Evolutionary conservation across 2,329 filamentous ascomycete species (phyloP), one percentile per base, ranked within the genome.

Genomic region (Periconia sp.): DNA sequence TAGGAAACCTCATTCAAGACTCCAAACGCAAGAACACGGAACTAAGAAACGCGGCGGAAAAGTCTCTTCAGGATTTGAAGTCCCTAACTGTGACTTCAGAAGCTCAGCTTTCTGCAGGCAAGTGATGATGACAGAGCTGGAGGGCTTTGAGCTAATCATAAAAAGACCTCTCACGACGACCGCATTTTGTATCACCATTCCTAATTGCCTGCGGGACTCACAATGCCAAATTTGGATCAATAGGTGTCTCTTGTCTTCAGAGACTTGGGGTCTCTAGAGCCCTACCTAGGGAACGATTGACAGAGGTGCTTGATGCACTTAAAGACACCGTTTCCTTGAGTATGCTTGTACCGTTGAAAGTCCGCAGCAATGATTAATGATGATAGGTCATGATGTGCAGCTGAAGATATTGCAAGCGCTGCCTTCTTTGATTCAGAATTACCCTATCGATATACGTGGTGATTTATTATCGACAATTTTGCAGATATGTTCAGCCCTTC

Each of bases 1-100:
- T 96, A 69, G 83, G 87, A 64, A 95, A 89, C 74, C 83, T 96
- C 69, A 87, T 96, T 61, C 89, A 95, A 72, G 94, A 99, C 77
- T 94, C 92, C 68, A 97, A 95, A 74, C 84, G 92, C 63, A 97
- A 95, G 73, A 87, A 96, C 71, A 84, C 87, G 57, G 94, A 97
- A 62, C 79, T 99, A 39, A 85, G 88, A 76, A 88, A 88, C 80
- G 90, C 94, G 36, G 91, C 94, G 19, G 94, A 99, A 66, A 95
- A 92, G 72, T 95, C 94, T 11, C 78, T 97, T 16, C 88, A 91
- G 55, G 94, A 97, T 57, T 79, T 99, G 48, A 96, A 88, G 71
- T 78, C 80, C 37, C 76, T 95, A 15, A 81, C 86, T 38, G 79
- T 83, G 37, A 85, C 85, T 28, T 89, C 87, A 25, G 91, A 96